Evolutionary conservation across 2,329 filamentous ascomycete genomes (phyloP).

Genomic region (Xylogone sp.): DNA sequence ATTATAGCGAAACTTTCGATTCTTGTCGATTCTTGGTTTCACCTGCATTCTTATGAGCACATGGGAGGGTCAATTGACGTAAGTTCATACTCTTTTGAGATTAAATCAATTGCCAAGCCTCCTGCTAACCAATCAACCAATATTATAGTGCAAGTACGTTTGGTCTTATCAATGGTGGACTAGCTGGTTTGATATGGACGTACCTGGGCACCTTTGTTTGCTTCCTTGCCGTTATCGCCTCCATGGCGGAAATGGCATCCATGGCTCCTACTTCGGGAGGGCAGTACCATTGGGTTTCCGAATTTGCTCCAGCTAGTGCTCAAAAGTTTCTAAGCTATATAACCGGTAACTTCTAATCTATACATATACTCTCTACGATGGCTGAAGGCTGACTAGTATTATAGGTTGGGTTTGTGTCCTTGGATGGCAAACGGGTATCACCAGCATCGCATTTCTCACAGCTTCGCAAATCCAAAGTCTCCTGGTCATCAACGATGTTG

Average conservation of each 20-base stretch:
- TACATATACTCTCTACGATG: too few species aligned
- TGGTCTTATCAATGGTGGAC: conserved; percentile 22
- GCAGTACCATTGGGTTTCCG: conserved; percentile 56
- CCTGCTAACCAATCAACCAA: too few species aligned
- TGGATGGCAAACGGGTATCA: conserved; percentile 40
- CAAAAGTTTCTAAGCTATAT: conserved; percentile 53
- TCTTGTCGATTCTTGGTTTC: conserved; percentile 41
- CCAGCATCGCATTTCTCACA: conserved; percentile 35
- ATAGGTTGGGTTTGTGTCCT: conserved; percentile 41
- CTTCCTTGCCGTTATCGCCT: conserved; percentile 15
- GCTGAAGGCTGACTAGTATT: conserved; percentile 2
- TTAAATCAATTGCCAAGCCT: too few species aligned
- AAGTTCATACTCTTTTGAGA: too few species aligned
- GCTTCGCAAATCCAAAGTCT: conserved; percentile 42
- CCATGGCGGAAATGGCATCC: conserved; percentile 20
- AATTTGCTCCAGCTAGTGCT: conserved; percentile 42
- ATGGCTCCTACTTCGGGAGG: conserved; percentile 51
- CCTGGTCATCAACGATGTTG: conserved; percentile 26
- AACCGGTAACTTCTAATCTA: conserved; percentile 31
- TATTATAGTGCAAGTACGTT: conserved; percentile 26
- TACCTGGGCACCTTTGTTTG: conserved; percentile 32
- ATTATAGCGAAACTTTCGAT: conserved; percentile 38
- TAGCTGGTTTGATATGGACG: conserved; percentile 36
- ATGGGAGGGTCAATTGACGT: conserved; percentile 36
- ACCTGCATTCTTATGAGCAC: conserved; percentile 37